A percentile compares a stretch with the other conserved stretches of the same genome.
Conservation (phyloP, 2,329 filamentous ascomycete species). For the Aspergillus pseudoglaucus region DNA sequence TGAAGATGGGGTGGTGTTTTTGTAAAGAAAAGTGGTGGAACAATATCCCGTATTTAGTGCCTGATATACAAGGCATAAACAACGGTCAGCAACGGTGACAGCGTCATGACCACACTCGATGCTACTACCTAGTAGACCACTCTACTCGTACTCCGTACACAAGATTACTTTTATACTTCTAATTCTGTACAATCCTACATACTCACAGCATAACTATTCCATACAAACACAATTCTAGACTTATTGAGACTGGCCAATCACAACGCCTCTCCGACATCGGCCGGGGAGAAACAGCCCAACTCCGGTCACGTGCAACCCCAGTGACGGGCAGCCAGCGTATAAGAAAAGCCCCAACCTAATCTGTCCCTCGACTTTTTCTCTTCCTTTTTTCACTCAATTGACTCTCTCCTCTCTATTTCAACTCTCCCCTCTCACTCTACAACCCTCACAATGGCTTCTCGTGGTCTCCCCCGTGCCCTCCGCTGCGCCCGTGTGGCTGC, state of each 20-base stretch:
- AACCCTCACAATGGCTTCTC: slow-evolving; percentile 40
- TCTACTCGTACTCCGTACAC: no score
- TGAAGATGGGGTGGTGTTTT: no score
- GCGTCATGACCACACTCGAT: no score
- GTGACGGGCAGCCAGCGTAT: not conserved
- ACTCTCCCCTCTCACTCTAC: slow-evolving; percentile 7
- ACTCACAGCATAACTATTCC: no score
- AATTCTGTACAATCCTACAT: no score
- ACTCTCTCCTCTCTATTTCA: slow-evolving; percentile 8
- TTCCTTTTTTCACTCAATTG: slow-evolving; percentile 8
- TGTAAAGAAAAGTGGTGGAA: not conserved
- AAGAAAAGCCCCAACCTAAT: slow-evolving; percentile 3
- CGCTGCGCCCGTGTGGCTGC: slow-evolving; percentile 52
- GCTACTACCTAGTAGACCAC: no score
- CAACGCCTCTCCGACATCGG: slow-evolving; percentile 15
- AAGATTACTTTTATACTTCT: no score
- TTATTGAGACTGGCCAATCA: not conserved
- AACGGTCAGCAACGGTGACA: no score
- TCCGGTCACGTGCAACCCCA: slow-evolving; percentile 20
- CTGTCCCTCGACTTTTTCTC: slow-evolving; percentile 3
- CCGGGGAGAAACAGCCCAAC: slow-evolving; percentile 21
- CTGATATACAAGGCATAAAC: not conserved
- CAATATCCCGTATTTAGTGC: not conserved
- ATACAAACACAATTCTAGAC: no score
- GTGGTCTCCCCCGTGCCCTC: slow-evolving; percentile 50